These are phyloP conservation scores for Pestalotiopsis fici DNA, from an alignment of 2,329 filamentous ascomycete species.

Conservation along the genomic window DNA sequence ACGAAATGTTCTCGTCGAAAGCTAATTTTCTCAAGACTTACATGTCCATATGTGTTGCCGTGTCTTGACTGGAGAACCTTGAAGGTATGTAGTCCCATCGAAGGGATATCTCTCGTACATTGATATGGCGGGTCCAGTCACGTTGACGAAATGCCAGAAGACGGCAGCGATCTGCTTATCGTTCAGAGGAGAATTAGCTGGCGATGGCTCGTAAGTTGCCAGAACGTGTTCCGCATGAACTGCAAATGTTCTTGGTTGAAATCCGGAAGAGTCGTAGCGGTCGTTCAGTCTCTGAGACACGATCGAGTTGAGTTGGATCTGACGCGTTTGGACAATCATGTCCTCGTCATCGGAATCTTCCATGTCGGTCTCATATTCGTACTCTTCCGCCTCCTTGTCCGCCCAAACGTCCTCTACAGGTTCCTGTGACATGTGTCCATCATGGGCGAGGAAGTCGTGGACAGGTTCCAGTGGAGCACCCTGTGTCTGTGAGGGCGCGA, in stretches of 20 bases:
- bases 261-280: conserved; percentile 42
- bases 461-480: neutral
- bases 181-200: conserved; percentile 71
- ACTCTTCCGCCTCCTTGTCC: conserved; percentile 15
- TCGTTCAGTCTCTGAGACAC: conserved; percentile 36
- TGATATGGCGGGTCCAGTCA: conserved; percentile 83
- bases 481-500: neutral
- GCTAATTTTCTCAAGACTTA: conserved; percentile 12
- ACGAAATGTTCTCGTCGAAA: neutral
- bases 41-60: conserved; percentile 66
- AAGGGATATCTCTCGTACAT: conserved; percentile 82
- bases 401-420: conserved; percentile 26
- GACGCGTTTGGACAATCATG: conserved; percentile 25
- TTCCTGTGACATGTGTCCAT: neutral
- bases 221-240: conserved; percentile 52
- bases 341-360: conserved; percentile 62
- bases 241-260: conserved; percentile 50
- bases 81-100: conserved; percentile 69
- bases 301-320: conserved; percentile 40
- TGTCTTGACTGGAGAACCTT: conserved; percentile 58
- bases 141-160: conserved; percentile 89
- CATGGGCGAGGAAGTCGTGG: neutral
- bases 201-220: conserved; percentile 66
- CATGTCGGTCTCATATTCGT: conserved; percentile 64
- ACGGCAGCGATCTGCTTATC: conserved; percentile 79